A percentile compares a stretch with the other conserved stretches of the same genome.
These are phyloP conservation scores for Tricholomella constricta DNA, from an alignment of 768 basidiomycete species.

Conservation along the genomic window DNA sequence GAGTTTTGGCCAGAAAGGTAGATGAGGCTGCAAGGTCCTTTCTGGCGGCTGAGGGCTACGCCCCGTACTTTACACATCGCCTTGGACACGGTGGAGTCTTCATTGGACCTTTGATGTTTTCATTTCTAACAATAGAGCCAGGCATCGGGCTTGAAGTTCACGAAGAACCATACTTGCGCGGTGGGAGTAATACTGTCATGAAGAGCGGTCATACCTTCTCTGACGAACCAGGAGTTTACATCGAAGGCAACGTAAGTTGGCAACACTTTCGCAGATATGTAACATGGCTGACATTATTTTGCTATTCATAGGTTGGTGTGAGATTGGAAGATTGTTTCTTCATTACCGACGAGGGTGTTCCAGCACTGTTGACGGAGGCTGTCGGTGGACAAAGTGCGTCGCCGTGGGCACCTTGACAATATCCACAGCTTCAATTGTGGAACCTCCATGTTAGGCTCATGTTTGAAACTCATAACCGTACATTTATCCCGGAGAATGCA, in stretches of 20 bases:
- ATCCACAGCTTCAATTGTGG: background rate
- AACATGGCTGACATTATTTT: background rate
- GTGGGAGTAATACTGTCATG: constrained; percentile 61
- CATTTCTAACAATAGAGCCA: constrained; percentile 25
- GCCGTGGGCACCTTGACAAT: constrained; percentile 41
- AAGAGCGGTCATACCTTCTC: constrained; percentile 74
- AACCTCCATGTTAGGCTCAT: background rate
- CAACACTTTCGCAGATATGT: background rate
- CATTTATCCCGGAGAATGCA: constrained; percentile 7
- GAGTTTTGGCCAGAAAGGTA: constrained; percentile 51
- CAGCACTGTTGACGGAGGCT: constrained; percentile 62
- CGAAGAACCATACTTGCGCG: constrained; percentile 78
- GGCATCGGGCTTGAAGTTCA: constrained; percentile 87
- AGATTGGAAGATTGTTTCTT: constrained; percentile 86
- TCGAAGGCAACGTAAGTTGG: constrained; percentile 58
- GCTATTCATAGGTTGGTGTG: constrained; percentile 60
- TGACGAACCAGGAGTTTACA: constrained; percentile 79
- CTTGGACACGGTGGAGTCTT: constrained; percentile 67
- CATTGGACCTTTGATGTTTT: constrained; percentile 8
- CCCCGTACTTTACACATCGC: constrained; percentile 74
- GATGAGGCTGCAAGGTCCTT: constrained; percentile 63
- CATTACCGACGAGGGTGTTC: constrained; percentile 53
- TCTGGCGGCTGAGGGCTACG: constrained; percentile 46
- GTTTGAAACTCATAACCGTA: background rate
- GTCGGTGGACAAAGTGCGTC: constrained; percentile 59